Conservation (phyloP, 164 flowering plant genomes). For the Liquidambar formosana region DNA sequence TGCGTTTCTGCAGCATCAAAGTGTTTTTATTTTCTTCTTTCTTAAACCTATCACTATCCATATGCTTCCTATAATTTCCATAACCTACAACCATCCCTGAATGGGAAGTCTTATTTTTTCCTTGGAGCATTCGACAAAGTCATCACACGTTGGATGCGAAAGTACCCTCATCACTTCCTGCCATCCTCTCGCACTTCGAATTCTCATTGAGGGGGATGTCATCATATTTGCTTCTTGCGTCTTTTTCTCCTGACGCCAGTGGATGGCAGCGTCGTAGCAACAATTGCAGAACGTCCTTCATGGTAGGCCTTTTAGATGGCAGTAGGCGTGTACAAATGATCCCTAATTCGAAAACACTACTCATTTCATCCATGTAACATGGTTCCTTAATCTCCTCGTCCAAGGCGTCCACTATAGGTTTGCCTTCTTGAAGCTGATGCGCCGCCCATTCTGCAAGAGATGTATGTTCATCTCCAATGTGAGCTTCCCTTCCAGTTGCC, state of each 20-base stretch:
- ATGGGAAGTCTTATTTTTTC: too few species aligned
- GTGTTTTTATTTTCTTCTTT: too few species aligned
- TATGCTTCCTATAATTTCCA: too few species aligned
- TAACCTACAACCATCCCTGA: too few species aligned
- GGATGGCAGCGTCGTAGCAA: slow-evolving; percentile 26
- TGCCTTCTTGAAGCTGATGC: slow-evolving; percentile 35
- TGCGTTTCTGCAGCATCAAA: too few species aligned
- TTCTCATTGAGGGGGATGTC: slow-evolving; percentile 35
- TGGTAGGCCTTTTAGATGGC: slow-evolving; percentile 62
- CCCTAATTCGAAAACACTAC: slow-evolving; percentile 54
- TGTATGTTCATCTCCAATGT: slow-evolving; percentile 44
- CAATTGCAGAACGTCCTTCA: slow-evolving; percentile 58
- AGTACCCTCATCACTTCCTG: too few species aligned
- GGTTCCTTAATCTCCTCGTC: slow-evolving; percentile 53
- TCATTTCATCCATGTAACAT: slow-evolving; percentile 48
- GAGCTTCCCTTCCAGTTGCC: slow-evolving; percentile 56
- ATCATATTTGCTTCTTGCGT: slow-evolving; percentile 24
- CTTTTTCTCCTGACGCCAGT: not conserved
- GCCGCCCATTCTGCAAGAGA: slow-evolving; percentile 67
- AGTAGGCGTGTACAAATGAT: slow-evolving; percentile 44
- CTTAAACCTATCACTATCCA: too few species aligned
- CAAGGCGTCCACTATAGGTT: slow-evolving; percentile 33
- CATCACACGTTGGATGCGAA: too few species aligned
- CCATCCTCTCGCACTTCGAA: too few species aligned
- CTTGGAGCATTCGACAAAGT: too few species aligned